These are phyloP conservation scores for Candida arabinofermentans DNA, from an alignment of 805 yeast genomes.

Conservation along the genomic window DNA sequence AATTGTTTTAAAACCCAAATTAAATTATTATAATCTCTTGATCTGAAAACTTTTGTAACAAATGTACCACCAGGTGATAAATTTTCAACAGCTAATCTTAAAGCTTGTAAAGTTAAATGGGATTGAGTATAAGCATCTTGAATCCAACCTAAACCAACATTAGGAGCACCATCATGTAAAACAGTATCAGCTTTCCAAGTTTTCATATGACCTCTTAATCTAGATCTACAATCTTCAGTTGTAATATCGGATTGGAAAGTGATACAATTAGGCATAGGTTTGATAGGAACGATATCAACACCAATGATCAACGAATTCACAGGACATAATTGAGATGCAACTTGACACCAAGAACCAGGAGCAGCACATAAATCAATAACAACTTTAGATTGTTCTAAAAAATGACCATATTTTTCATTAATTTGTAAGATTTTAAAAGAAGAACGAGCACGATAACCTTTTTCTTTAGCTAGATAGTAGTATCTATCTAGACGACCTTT, in stretches of 20 bases:
- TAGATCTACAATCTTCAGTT: constrained; percentile 95
- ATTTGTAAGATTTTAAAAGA: constrained; percentile 93
- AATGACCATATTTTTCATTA: constrained; percentile 95
- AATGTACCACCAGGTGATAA: constrained; percentile 89
- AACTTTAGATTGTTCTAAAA: constrained; percentile 88
- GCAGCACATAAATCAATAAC: constrained; percentile 98
- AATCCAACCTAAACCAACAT: constrained; percentile 99
- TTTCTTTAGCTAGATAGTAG: constrained; percentile 94
- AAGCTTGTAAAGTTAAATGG: constrained; percentile 89
- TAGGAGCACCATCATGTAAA: constrained; percentile 99
- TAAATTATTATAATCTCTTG: constrained; percentile 96
- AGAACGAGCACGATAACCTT: constrained; percentile 98
- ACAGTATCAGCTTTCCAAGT: constrained; percentile 99
- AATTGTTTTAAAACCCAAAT: constrained; percentile 97
- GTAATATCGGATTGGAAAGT: constrained; percentile 97
- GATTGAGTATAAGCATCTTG: constrained; percentile 99
- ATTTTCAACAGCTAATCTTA: constrained; percentile 92
- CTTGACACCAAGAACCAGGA: constrained; percentile 99
- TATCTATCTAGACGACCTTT: constrained; percentile 99
- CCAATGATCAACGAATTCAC: constrained; percentile 91
- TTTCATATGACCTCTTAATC: constrained; percentile 90
- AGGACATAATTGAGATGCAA: constrained; percentile 91
- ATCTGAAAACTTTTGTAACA: constrained; percentile 94
- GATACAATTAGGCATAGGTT: constrained; percentile 90
- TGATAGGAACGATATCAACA: constrained; percentile 98